These are phyloP conservation scores for Tuctoria greenei DNA, from an alignment of 176 grass and related monocot species.

Conservation along the genomic window DNA sequence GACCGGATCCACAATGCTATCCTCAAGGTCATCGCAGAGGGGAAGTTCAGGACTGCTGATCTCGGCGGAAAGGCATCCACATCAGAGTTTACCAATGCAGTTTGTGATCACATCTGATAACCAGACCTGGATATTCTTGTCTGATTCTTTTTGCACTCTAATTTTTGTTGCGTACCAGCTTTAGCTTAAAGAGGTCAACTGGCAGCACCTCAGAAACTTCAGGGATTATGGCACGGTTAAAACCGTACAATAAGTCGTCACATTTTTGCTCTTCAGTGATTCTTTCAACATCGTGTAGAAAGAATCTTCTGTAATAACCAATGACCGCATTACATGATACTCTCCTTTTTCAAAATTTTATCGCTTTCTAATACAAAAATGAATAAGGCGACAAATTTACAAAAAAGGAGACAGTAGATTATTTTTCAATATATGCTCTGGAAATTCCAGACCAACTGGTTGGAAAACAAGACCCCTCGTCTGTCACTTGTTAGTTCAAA, in stretches of 20 bases:
- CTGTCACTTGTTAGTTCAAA: too few relatives aligned
- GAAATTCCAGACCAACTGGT: neutral
- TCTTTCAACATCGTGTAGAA: conserved; percentile 14
- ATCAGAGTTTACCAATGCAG: conserved; percentile 86
- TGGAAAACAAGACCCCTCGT: too few relatives aligned
- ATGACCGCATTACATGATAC: conserved; percentile 19
- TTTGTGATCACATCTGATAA: conserved; percentile 74
- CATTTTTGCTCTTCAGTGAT: conserved; percentile 32
- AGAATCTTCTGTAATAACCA: conserved; percentile 48
- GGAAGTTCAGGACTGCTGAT: conserved; percentile 76
- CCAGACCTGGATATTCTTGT: conserved; percentile 5
- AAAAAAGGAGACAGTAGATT: too few relatives aligned
- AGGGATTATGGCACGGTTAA: conserved; percentile 28
- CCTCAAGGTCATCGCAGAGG: conserved; percentile 72
- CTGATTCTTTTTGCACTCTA: conserved; percentile 20
- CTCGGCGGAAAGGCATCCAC: conserved; percentile 77
- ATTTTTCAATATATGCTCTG: conserved; percentile 22
- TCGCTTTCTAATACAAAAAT: too few relatives aligned
- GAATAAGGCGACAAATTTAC: too few relatives aligned
- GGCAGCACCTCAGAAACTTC: conserved; percentile 32
- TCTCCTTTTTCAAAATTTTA: too few relatives aligned
- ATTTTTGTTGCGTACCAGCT: conserved; percentile 40
- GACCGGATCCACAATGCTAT: conserved; percentile 85
- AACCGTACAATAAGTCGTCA: conserved; percentile 43
- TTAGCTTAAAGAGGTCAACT: conserved; percentile 49